A percentile compares a stretch with the other conserved stretches of the same genome.
These are phyloP conservation scores for Phascolomyces articulosus DNA, from an alignment of 371 early-diverging fungal species.

Conservation along the genomic window DNA sequence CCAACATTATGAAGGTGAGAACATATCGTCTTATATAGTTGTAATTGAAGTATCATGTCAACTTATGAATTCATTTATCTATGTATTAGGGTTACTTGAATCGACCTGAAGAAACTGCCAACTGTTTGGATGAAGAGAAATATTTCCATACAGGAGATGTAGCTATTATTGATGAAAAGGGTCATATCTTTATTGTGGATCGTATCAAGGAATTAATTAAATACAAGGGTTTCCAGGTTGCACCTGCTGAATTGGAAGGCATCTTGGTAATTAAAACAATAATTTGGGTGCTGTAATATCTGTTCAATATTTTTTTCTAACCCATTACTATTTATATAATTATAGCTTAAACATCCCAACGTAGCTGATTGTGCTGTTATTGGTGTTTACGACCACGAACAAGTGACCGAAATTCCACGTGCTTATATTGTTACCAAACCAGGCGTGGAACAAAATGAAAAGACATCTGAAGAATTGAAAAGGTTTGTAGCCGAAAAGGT, in stretches of 20 bases:
- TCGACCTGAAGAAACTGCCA: constrained; percentile 69
- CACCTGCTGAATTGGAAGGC: constrained; percentile 26
- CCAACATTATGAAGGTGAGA: constrained; percentile 73
- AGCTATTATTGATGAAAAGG: constrained; percentile 61
- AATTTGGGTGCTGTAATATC: neutral
- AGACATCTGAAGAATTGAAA: constrained; percentile 48
- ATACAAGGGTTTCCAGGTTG: constrained; percentile 74
- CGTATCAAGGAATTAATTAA: constrained; percentile 79
- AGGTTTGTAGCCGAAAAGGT: constrained; percentile 61
- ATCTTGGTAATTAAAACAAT: constrained; percentile 40
- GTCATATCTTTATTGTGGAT: constrained; percentile 67
- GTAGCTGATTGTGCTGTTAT: constrained; percentile 78
- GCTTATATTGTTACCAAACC: constrained; percentile 66
- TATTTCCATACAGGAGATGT: constrained; percentile 90
- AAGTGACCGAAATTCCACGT: constrained; percentile 73
- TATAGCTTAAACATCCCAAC: constrained; percentile 60
- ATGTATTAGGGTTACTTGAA: constrained; percentile 73
- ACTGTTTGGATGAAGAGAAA: constrained; percentile 58
- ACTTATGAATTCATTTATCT: neutral
- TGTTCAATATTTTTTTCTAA: no score
- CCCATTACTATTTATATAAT: no score
- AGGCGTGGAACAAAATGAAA: constrained; percentile 26
- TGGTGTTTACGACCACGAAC: constrained; percentile 48
- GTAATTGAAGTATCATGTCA: no score
- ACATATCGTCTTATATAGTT: neutral